phyloP scores from a whole-genome alignment of 805 yeast genomes.

The Lipomyces spencermartinsiae region DNA sequence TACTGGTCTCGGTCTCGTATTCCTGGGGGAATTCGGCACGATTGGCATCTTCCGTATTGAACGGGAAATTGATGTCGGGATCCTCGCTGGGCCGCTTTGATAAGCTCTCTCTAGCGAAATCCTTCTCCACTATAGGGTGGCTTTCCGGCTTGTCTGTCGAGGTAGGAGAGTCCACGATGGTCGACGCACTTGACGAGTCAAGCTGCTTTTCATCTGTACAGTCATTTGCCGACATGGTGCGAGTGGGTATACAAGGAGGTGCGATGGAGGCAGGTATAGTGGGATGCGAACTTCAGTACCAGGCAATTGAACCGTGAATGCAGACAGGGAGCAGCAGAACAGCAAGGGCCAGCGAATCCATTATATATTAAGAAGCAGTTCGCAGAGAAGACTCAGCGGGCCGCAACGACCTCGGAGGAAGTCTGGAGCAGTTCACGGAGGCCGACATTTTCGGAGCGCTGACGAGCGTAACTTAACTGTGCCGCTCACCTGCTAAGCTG shows the following conservation, averaged over 20 bases:
- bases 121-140: background rate
- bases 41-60: conserved; percentile 30
- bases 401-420: conserved; percentile 2
- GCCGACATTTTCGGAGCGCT: background rate
- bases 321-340: background rate
- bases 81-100: conserved; percentile 38
- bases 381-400: background rate
- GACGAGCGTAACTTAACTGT: background rate
- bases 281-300: background rate
- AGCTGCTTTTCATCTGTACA: background rate
- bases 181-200: conserved; percentile 8
- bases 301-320: background rate
- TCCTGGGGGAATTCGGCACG: conserved; percentile 81
- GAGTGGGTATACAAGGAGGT: background rate
- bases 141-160: background rate
- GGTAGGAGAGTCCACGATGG: background rate
- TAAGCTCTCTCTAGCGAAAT: background rate
- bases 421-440: conserved; percentile 1
- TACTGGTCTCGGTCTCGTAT: conserved; percentile 81
- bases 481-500: background rate
- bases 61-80: conserved; percentile 56
- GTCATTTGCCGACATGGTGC: background rate
- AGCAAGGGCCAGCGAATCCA: background rate
- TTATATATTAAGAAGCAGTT: conserved; percentile 1
- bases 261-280: background rate